These are phyloP conservation scores for Meyerozyma elateridarum DNA, from an alignment of 1,139 yeast species.

Conservation along the genomic window DNA sequence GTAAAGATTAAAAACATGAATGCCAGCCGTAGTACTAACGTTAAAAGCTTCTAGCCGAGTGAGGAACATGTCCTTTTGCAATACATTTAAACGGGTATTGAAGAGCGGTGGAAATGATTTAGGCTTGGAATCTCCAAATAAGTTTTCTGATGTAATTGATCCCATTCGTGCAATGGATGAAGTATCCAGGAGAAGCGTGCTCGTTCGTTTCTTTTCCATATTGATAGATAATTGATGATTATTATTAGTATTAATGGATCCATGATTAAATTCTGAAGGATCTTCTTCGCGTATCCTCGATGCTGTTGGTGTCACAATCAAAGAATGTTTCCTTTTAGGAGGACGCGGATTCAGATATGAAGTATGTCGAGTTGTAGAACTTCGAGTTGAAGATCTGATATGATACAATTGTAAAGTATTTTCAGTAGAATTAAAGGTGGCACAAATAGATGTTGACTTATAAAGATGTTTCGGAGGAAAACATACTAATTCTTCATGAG, in stretches of 20 bases:
- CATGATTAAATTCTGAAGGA: slow-evolving; percentile 15
- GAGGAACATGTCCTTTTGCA: slow-evolving; percentile 63
- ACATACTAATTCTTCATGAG: slow-evolving; percentile 50
- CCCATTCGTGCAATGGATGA: slow-evolving; percentile 63
- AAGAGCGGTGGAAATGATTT: neutral
- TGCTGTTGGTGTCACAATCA: slow-evolving; percentile 38
- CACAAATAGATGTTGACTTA: slow-evolving; percentile 40
- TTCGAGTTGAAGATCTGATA: slow-evolving; percentile 38
- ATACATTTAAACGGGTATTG: slow-evolving; percentile 19
- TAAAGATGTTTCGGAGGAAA: slow-evolving; percentile 42
- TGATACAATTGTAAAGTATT: slow-evolving; percentile 46
- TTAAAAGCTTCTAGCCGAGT: slow-evolving; percentile 52
- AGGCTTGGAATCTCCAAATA: neutral
- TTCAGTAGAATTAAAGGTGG: slow-evolving; percentile 47
- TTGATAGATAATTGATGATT: slow-evolving; percentile 22
- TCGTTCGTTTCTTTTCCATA: slow-evolving; percentile 49
- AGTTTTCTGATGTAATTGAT: slow-evolving; percentile 15
- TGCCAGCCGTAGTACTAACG: slow-evolving; percentile 22
- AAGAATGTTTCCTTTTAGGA: slow-evolving; percentile 24
- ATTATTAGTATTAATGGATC: slow-evolving; percentile 6
- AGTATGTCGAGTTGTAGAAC: slow-evolving; percentile 5
- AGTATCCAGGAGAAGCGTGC: slow-evolving; percentile 51
- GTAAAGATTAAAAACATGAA: slow-evolving; percentile 41
- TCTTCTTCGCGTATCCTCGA: slow-evolving; percentile 42
- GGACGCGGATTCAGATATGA: slow-evolving; percentile 5